Evolutionary conservation across 1,139 yeast species (phyloP), one percentile per base, ranked within the genome.

Genomic region (Starmera stellimalicola): DNA sequence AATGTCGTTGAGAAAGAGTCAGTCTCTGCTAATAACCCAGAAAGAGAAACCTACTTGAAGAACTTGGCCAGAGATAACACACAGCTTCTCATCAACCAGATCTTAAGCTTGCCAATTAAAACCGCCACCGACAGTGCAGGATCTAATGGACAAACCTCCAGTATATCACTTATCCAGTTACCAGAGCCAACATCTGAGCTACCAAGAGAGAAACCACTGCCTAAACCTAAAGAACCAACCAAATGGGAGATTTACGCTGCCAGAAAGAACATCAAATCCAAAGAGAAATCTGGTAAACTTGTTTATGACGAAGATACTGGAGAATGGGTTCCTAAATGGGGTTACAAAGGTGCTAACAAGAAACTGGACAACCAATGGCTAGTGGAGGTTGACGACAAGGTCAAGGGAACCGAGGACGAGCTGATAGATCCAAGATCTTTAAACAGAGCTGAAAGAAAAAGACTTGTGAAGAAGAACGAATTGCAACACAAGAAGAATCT

Each of bases 261-360:
- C 38, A 82, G 76, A 69, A 93, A 93, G 66, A 97, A 97, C 48
- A 93, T 93, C 56, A 70, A 81, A 61, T 72, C 94, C 59, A 87
- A 84, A 68, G 83, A 84, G 44, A 87, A 79, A 59, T 81, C 84
- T 26, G 96, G 95, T 33, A 91, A 85, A 63, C 68, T 80, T 73
- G 88, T 84, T 2, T 93, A 65, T 51, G 95, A 91, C 57, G 97
- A 93, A 59, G 93, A 72, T 30, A 63, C 73, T 19, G 91, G 91
- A 33, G 88, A 87, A 60, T 93, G 98, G 98, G 95, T 81, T 40
- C 93, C 94, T 49, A 88, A 87, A 60, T 93, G 98, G 98, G 99
- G 99, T 39, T 91, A 80, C 65, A 79, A 82, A 47, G 98, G 98
- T 52, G 74, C 75, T 58, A 91, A 91, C 62, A 91, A 91, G 63